Evolutionary conservation across 768 basidiomycete genomes (phyloP).

Genomic region (Rubroboletus pulcherrimus): DNA sequence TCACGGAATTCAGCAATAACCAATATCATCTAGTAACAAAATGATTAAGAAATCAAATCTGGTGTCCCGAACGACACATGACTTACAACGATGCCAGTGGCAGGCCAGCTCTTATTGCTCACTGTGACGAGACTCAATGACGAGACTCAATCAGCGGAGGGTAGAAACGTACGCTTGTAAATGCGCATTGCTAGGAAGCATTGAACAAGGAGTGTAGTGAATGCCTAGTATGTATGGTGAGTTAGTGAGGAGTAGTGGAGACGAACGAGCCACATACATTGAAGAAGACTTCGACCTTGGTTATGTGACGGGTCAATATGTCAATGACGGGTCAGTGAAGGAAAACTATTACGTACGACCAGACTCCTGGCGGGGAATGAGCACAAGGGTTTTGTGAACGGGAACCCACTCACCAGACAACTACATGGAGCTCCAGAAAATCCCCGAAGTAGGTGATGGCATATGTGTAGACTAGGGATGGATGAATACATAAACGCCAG

Average conservation of each 20-base stretch:
- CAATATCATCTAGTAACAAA: constrained; percentile 18
- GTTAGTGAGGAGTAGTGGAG: not conserved
- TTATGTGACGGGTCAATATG: not conserved
- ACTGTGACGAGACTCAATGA: constrained; percentile 32
- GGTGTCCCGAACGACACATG: not conserved
- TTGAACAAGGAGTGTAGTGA: constrained; percentile 52
- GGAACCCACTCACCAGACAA: constrained; percentile 40
- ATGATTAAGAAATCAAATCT: not conserved
- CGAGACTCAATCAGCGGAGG: not conserved
- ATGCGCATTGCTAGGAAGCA: constrained; percentile 50
- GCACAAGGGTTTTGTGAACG: not conserved
- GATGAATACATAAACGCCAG: not conserved
- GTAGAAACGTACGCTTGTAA: constrained; percentile 40
- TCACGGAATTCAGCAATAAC: constrained; percentile 39
- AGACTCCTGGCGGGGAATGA: constrained; percentile 20
- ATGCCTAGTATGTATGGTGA: constrained; percentile 17
- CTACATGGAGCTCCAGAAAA: constrained; percentile 20
- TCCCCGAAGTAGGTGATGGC: constrained; percentile 39
- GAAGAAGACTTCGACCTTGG: constrained; percentile 47
- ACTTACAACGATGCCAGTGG: constrained; percentile 31
- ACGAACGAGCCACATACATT: constrained; percentile 31
- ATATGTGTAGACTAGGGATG: constrained; percentile 44
- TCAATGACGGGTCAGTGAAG: constrained; percentile 4
- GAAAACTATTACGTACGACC: constrained; percentile 11
- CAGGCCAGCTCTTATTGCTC: constrained; percentile 42